Evolutionary conservation across 257 asterid species (phyloP).

Genomic region (Craterostigma plantagineum): DNA sequence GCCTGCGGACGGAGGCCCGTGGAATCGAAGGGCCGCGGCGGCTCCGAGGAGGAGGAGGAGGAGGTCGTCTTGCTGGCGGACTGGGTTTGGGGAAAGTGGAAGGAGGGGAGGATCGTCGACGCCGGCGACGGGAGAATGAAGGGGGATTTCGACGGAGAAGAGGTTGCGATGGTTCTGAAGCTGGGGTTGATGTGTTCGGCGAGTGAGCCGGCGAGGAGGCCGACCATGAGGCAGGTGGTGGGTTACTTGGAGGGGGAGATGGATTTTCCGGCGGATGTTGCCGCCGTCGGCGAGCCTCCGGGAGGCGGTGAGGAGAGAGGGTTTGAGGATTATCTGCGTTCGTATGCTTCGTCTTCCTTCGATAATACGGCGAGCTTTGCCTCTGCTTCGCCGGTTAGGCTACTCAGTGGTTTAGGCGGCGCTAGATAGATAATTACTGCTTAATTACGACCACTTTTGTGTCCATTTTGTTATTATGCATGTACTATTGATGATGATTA

Average conservation of each 20-base stretch:
- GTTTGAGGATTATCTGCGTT: not conserved
- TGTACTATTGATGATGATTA: no score
- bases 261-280: constrained; percentile 1
- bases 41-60: constrained; percentile 10
- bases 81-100: constrained; percentile 33
- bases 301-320: not conserved
- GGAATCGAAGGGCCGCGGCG: constrained; percentile 11
- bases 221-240: constrained; percentile 3
- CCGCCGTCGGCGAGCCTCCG: not conserved
- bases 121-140: constrained; percentile 31
- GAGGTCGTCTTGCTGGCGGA: constrained; percentile 18
- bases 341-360: not conserved
- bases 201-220: not conserved
- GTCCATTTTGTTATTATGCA: no score
- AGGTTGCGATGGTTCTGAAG: constrained; percentile 31
- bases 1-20: constrained; percentile 52
- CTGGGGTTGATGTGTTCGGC: constrained; percentile 37
- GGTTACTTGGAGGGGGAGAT: not conserved
- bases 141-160: constrained; percentile 14
- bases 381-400: not conserved
- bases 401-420: not conserved
- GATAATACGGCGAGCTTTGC: not conserved
- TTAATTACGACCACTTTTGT: no score
- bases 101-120: constrained; percentile 21
- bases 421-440: not conserved